phyloP scores from a whole-genome alignment of 306 rosid species.

The Gastrolobium villosum region DNA sequence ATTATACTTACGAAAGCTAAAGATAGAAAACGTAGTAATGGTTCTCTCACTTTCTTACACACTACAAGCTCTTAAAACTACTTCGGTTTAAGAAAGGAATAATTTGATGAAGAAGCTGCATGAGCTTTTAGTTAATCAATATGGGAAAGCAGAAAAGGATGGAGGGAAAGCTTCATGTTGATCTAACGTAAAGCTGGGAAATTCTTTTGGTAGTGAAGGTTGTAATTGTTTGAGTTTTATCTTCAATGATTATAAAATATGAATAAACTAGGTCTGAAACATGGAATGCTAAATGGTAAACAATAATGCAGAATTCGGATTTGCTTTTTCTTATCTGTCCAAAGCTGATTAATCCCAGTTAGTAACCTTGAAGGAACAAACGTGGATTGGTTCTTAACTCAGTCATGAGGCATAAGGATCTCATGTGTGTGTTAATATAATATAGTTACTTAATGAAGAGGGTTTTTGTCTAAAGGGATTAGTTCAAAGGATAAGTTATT shows the following conservation, averaged over 20 bases:
- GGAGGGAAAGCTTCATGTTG: slow-evolving; percentile 53
- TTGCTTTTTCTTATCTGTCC: not conserved
- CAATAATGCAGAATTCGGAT: not conserved
- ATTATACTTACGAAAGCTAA: slow-evolving; percentile 58
- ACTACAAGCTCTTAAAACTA: slow-evolving; percentile 40
- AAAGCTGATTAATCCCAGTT: not conserved
- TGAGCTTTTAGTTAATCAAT: slow-evolving; percentile 43
- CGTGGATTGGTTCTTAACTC: slow-evolving; percentile 16
- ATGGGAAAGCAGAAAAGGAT: slow-evolving; percentile 30
- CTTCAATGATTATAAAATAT: not conserved
- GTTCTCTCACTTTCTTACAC: slow-evolving; percentile 50
- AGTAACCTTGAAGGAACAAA: not conserved
- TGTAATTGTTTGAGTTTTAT: slow-evolving; percentile 1
- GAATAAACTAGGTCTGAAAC: not conserved
- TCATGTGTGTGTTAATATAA: slow-evolving; percentile 17
- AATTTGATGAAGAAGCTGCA: slow-evolving; percentile 68
- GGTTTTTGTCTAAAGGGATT: slow-evolving; percentile 42
- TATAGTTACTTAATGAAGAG: slow-evolving; percentile 32
- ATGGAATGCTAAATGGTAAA: not conserved
- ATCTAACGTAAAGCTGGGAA: slow-evolving; percentile 43
- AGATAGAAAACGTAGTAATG: slow-evolving; percentile 36
- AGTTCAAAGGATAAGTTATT: slow-evolving; percentile 58
- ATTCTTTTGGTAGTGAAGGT: slow-evolving; percentile 15
- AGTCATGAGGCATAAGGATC: slow-evolving; percentile 24
- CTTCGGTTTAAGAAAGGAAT: slow-evolving; percentile 73